These are phyloP conservation scores for Fusarium azukiicola DNA, from an alignment of 2,329 filamentous ascomycete species.

Conservation along the genomic window DNA sequence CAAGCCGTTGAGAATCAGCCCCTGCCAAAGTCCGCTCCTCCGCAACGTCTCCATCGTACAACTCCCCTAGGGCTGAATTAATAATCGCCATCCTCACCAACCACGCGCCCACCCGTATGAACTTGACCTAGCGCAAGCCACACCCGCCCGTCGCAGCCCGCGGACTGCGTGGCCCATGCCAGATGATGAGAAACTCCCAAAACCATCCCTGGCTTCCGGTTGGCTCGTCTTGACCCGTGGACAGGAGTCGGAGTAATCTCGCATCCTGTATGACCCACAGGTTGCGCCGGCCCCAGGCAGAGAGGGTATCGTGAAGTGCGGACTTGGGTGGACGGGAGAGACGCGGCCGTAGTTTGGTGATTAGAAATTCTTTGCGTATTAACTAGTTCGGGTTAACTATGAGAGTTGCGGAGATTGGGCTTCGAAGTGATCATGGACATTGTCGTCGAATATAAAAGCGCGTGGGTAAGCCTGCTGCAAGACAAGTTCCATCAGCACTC, in stretches of 20 bases:
- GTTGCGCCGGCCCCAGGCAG: conserved; percentile 21
- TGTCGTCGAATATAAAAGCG: conserved; percentile 41
- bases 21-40: conserved; percentile 50
- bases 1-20: not conserved
- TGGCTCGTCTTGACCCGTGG: conserved; percentile 9
- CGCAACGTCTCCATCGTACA: conserved; percentile 30
- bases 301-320: conserved; percentile 26
- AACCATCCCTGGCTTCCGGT: conserved; percentile 24
- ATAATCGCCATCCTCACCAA: conserved; percentile 41
- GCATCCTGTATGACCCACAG: conserved; percentile 30
- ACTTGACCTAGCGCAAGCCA: conserved; percentile 44
- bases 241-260: conserved; percentile 41
- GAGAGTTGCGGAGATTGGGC: conserved; percentile 25
- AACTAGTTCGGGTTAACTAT: not conserved
- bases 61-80: conserved; percentile 45
- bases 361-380: conserved; percentile 33
- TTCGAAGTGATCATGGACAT: not conserved
- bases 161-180: conserved; percentile 32
- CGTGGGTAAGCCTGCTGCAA: not conserved
- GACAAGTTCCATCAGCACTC: conserved; percentile 32
- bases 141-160: conserved; percentile 28
- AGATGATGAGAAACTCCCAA: conserved; percentile 47
- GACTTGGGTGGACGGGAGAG: conserved; percentile 31
- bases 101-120: conserved; percentile 20
- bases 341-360: conserved; percentile 25